Percentiles rank a stretch among this genome's conserved stretches.
These are phyloP conservation scores for Acacia concinna DNA, from an alignment of 331 rosid genomes.

Conservation along the genomic window DNA sequence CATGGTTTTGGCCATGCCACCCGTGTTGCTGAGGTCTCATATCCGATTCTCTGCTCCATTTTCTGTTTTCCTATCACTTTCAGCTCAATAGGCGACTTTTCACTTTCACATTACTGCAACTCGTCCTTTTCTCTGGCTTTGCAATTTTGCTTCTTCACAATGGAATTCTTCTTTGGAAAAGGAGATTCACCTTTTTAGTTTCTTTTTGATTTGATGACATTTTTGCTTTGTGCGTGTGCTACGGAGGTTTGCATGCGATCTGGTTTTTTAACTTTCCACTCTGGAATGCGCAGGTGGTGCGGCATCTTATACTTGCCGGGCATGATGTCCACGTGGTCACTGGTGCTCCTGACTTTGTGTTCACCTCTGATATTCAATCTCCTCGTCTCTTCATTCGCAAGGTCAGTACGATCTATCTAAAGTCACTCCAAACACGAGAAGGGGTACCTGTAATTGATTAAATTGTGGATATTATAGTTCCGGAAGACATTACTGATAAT, in stretches of 20 bases:
- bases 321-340: slow-evolving; percentile 96
- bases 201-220: neutral
- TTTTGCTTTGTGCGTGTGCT: neutral
- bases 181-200: neutral
- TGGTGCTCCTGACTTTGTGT: slow-evolving; percentile 93
- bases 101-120: neutral
- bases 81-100: neutral
- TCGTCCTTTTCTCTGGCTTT: slow-evolving; percentile 16
- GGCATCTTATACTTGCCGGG: slow-evolving; percentile 81
- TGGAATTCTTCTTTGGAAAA: neutral
- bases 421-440: neutral
- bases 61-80: neutral
- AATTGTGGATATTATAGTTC: neutral
- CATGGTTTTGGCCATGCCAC: slow-evolving; percentile 98
- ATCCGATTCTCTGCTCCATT: neutral
- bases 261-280: slow-evolving; percentile 1
- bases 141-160: neutral
- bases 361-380: slow-evolving; percentile 78
- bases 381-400: slow-evolving; percentile 82
- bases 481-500: slow-evolving; percentile 3
- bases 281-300: slow-evolving; percentile 59
- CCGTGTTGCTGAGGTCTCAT: slow-evolving; percentile 78
- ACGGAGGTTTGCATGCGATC: neutral
- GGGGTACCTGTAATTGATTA: neutral
- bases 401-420: slow-evolving; percentile 38